A percentile compares a stretch with the other conserved stretches of the same genome.
Evolutionary conservation across 768 basidiomycete species (phyloP).

Genomic region (Tephrocybe sp.): DNA sequence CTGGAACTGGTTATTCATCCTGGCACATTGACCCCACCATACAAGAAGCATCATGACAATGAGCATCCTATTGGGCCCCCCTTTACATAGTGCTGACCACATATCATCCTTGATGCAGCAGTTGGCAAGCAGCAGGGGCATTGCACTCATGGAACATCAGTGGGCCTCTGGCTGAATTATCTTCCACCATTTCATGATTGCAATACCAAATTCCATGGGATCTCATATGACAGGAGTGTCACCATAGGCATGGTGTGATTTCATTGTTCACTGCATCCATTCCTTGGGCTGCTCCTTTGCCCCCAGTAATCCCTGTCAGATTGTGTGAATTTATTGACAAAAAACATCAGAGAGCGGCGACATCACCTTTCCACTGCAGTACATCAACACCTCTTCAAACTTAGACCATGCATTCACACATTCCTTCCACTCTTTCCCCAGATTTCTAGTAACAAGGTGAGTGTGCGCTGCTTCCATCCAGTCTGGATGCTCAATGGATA

Average conservation of each 20-base stretch:
- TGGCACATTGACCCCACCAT: too few species aligned
- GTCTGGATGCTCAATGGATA: too few species aligned
- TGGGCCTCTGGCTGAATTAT: conserved; percentile 13
- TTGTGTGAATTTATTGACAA: background rate
- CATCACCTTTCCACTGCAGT: background rate
- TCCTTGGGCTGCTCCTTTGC: conserved; percentile 10
- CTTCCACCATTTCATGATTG: conserved; percentile 16
- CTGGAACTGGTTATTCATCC: too few species aligned
- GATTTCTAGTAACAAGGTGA: too few species aligned
- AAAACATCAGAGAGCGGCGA: too few species aligned
- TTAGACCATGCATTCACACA: conserved; percentile 5
- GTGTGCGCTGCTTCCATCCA: too few species aligned
- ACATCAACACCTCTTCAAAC: conserved; percentile 7
- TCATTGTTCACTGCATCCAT: conserved; percentile 15
- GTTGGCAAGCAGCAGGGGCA: background rate
- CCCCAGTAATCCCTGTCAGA: background rate
- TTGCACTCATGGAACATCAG: background rate
- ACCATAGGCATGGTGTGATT: background rate
- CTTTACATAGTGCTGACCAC: conserved; percentile 8
- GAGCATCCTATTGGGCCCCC: conserved; percentile 12
- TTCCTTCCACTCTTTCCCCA: too few species aligned
- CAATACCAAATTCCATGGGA: conserved; percentile 14
- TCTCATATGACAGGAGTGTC: too few species aligned
- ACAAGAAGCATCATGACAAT: conserved; percentile 4
- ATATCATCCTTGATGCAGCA: background rate